phyloP scores from a whole-genome alignment of 495 filamentous ascomycete genomes.

The Penicillium simplicissimum region DNA sequence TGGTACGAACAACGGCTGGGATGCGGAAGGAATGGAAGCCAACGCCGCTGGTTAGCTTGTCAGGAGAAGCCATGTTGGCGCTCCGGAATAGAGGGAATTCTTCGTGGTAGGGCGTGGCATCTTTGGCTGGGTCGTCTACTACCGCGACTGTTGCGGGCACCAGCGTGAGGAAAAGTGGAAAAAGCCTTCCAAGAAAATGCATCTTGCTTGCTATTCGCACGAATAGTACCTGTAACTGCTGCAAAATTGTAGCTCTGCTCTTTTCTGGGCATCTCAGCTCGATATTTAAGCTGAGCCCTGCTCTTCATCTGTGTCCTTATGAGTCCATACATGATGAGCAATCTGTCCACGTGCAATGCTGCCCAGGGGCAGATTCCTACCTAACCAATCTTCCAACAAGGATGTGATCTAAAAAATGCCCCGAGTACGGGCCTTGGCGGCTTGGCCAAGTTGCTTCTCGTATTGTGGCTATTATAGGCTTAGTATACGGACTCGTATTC shows the following conservation, averaged over 20 bases:
- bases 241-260: background rate
- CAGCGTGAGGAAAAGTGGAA: background rate
- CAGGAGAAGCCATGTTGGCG: slow-evolving; percentile 4
- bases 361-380: background rate
- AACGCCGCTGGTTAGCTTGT: slow-evolving; percentile 6
- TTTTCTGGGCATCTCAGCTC: background rate
- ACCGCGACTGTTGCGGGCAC: background rate
- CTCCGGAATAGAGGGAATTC: slow-evolving; percentile 8
- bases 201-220: background rate
- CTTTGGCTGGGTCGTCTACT: slow-evolving; percentile 4
- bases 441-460: slow-evolving; percentile 3
- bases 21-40: slow-evolving; percentile 8
- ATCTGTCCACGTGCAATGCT: background rate
- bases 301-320: background rate
- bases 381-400: background rate
- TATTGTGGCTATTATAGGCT: background rate
- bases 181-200: background rate
- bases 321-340: background rate
- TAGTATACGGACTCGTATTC: slow-evolving; percentile 5
- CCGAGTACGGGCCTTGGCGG: slow-evolving; percentile 5
- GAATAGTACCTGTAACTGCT: background rate
- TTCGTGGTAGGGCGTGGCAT: background rate
- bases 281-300: background rate
- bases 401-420: background rate
- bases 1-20: background rate